A percentile compares a stretch with the other conserved stretches of the same genome.
phyloP scores from a whole-genome alignment of 2,329 filamentous ascomycete genomes.

The Aspergillus sp. region DNA sequence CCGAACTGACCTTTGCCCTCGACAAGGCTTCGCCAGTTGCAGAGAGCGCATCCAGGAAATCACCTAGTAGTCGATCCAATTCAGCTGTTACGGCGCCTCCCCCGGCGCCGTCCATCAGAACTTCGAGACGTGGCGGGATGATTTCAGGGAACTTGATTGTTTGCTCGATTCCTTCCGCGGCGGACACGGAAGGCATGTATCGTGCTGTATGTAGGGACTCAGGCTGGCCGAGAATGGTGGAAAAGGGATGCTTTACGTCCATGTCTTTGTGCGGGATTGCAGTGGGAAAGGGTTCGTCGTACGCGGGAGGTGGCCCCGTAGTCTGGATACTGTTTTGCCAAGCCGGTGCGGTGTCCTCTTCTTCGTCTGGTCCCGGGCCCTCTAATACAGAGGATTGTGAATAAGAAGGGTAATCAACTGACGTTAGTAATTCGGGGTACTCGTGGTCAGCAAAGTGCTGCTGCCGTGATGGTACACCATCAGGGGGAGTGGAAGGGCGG shows the following conservation, averaged over 20 bases:
- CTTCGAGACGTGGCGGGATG: slow-evolving; percentile 39
- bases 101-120: slow-evolving; percentile 38
- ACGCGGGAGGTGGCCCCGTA: slow-evolving; percentile 3
- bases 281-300: slow-evolving; percentile 25
- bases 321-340: slow-evolving; percentile 21
- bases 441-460: slow-evolving; percentile 43
- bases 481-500: slow-evolving; percentile 30
- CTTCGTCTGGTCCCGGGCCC: slow-evolving; percentile 54
- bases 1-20: slow-evolving; percentile 13
- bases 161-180: background rate
- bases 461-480: slow-evolving; percentile 12
- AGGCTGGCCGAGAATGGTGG: background rate
- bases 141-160: slow-evolving; percentile 39
- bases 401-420: slow-evolving; percentile 47
- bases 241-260: slow-evolving; percentile 19
- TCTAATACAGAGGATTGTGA: slow-evolving; percentile 56
- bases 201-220: slow-evolving; percentile 24
- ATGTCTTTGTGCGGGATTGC: slow-evolving; percentile 24
- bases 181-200: slow-evolving; percentile 7
- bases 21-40: slow-evolving; percentile 37
- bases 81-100: slow-evolving; percentile 39
- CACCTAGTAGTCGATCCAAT: slow-evolving; percentile 41
- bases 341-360: slow-evolving; percentile 51
- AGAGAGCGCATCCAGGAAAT: slow-evolving; percentile 40
- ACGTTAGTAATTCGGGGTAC: slow-evolving; percentile 46